Base-by-base conservation (phyloP, 352 stramenopile genomes). In the Phytophthora kernoviae region DNA sequence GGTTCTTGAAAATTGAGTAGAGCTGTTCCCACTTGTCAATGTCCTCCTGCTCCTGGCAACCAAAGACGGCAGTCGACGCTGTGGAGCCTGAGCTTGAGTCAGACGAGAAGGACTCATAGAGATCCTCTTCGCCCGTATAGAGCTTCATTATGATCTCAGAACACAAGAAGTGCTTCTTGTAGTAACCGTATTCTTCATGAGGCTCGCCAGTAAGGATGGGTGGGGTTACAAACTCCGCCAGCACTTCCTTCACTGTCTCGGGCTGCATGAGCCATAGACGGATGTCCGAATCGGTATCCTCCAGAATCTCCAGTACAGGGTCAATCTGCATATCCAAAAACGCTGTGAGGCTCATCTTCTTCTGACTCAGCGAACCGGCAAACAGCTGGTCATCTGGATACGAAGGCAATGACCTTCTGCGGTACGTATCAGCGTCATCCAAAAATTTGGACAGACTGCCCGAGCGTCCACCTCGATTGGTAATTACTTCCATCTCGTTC, bases 141-240 rank as follows among this genome's bases (percentile, higher is more conserved):
- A 95, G 73, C 58, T 92, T 93, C 87, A 95, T 95, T 53, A 95
- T 93, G 63, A 95, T 93, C 73, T 95, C 87, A 1, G 87, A 95
- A 70, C 87, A 95, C 30, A 95, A 60, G 56, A 95, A 95, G 52
- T 91, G 83, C 47, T 87, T 90, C 62, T 95, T 95, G 74, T 95
- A 95, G 64, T 89, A 95, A 5, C 87, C 87, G 60, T 95, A 95
- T 68, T 95, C 87, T 49, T 95, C 87, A 58, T 95, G 82, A 3
- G 86, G 84, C 43, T 93, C 84, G 7, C 81, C 82, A 42, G 32
- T 72, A 14, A 95, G 82, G 24, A 91, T 70, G 0, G 86, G 84
- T 4, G 84, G 81, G 26, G 82, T 91, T n/a, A 93, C 75, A 54
- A 95, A 95, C 66, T 88, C 87, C 12, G 70, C 67, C 4, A 95